Base-by-base conservation (phyloP, 306 rosid species). In the Betula pendula region DNA sequence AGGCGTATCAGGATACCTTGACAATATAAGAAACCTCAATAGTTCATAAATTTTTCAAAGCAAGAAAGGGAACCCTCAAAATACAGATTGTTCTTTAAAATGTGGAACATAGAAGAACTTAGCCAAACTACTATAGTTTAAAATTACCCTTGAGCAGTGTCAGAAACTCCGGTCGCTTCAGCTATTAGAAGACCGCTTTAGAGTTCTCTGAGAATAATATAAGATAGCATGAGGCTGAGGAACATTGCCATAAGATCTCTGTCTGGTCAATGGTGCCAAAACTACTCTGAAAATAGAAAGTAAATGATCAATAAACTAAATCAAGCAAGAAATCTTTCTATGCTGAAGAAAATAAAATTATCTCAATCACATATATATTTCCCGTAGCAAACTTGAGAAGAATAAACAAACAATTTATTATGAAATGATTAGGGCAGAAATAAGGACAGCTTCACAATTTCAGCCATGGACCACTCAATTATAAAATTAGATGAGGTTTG, bases 181-280 rank as follows among this genome's bases (percentile, higher is more conserved):
- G 87, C 8, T 51, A 87, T 78, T 73, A 89, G 75, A 69, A 86
- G 75, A 9, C 90, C 88, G 4, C 79, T 89, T 75, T 81, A 79
- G 60, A 87, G 67, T 45, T 78, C 97, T 84, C 74, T 91, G 94
- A 38, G 96, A 79, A 74, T 90, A 90, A 82, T 88, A 86, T 48
- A 90, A 81, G 56, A 86, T 62, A 38, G 89, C 97, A 56, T 88
- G 97, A 0, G 90, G 87, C 72, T 88, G 93, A 13, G 97, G 89
- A 67, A 92, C 90, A 44, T 83, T 85, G 47, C 45, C n/a, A 43
- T 84, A 86, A 11, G 92, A 86, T 63, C 88, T 80, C 24, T 49
- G 79, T 63, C 89, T 77, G 8, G 77, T 84, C 51, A 92, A 70
- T 1, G 97, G 91, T 40, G 97, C 90, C 81, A 92, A 81, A 24